These are phyloP conservation scores for Trichoderma lentiforme DNA, from an alignment of 2,329 filamentous ascomycete species.

Conservation along the genomic window DNA sequence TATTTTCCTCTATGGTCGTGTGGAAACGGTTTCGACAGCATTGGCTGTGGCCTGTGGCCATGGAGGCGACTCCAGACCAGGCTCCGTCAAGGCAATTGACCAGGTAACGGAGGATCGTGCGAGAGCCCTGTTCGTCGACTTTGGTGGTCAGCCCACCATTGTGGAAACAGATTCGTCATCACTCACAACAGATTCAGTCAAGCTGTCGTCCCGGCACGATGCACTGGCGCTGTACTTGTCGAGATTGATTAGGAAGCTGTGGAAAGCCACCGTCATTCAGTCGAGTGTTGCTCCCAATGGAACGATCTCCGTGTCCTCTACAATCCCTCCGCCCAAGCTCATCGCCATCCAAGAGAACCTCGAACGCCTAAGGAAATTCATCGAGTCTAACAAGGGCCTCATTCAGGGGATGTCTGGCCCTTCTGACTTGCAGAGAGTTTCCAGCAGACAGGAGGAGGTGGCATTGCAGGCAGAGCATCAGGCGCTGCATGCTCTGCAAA, in stretches of 20 bases:
- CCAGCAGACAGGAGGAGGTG: slow-evolving; percentile 84
- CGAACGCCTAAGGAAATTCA: slow-evolving; percentile 73
- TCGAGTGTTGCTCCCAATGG: slow-evolving; percentile 51
- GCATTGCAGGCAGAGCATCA: slow-evolving; percentile 92
- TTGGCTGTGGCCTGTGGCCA: slow-evolving; percentile 94
- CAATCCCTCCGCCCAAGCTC: slow-evolving; percentile 65
- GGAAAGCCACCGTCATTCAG: slow-evolving; percentile 74
- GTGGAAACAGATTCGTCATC: slow-evolving; percentile 72
- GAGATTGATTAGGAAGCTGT: slow-evolving; percentile 82
- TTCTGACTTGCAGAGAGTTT: slow-evolving; percentile 73
- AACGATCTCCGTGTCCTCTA: slow-evolving; percentile 62
- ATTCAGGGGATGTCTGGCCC: slow-evolving; percentile 94
- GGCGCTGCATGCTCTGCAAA: slow-evolving; percentile 80
- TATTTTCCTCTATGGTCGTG: slow-evolving; percentile 79
- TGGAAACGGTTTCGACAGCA: slow-evolving; percentile 85
- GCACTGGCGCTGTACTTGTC: slow-evolving; percentile 85
- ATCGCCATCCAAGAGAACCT: slow-evolving; percentile 76
- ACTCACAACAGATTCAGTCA: slow-evolving; percentile 75
- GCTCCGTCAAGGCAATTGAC: slow-evolving; percentile 74
- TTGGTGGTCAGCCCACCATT: slow-evolving; percentile 80
- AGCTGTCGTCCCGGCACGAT: slow-evolving; percentile 83
- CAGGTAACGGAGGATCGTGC: slow-evolving; percentile 83
- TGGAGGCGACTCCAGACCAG: slow-evolving; percentile 69
- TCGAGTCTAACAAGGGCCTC: slow-evolving; percentile 81
- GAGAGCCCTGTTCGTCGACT: slow-evolving; percentile 84